These are phyloP conservation scores for Crassisporium funariophilum DNA, from an alignment of 768 basidiomycete genomes.

Conservation along the genomic window DNA sequence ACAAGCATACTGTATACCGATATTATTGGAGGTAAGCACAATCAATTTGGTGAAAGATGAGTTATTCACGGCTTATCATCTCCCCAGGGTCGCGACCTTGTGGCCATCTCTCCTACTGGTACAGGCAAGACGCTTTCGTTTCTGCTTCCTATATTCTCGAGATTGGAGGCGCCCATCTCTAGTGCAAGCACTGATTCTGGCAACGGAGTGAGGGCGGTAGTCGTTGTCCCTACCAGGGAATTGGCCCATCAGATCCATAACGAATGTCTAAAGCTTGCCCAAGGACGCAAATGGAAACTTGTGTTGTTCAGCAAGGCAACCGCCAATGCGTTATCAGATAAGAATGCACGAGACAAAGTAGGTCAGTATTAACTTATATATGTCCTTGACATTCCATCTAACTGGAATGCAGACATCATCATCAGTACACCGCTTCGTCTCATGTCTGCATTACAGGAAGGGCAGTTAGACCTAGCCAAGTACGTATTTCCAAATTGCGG, in stretches of 20 bases:
- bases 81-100: slow-evolving; percentile 79
- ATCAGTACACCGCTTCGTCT: slow-evolving; percentile 92
- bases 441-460: slow-evolving; percentile 75
- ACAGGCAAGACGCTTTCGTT: slow-evolving; percentile 97
- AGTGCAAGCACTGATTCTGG: slow-evolving; percentile 46
- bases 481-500: slow-evolving; percentile 36
- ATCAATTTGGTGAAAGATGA: neutral
- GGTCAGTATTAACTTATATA: slow-evolving; percentile 45
- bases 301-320: slow-evolving; percentile 89
- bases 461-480: slow-evolving; percentile 71
- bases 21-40: slow-evolving; percentile 68
- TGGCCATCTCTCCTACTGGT: slow-evolving; percentile 96
- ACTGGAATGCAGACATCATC: slow-evolving; percentile 68
- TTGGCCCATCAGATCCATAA: slow-evolving; percentile 95
- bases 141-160: slow-evolving; percentile 76
- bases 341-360: slow-evolving; percentile 71
- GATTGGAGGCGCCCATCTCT: slow-evolving; percentile 55
- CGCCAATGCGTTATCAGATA: slow-evolving; percentile 77
- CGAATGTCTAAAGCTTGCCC: slow-evolving; percentile 81
- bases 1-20: slow-evolving; percentile 79
- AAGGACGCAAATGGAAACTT: slow-evolving; percentile 82
- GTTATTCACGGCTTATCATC: slow-evolving; percentile 8
- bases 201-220: slow-evolving; percentile 70
- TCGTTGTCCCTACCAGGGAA: slow-evolving; percentile 93
- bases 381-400: slow-evolving; percentile 3